These are phyloP conservation scores for Calocera viscosa DNA, from an alignment of 768 basidiomycete species.

Conservation along the genomic window DNA sequence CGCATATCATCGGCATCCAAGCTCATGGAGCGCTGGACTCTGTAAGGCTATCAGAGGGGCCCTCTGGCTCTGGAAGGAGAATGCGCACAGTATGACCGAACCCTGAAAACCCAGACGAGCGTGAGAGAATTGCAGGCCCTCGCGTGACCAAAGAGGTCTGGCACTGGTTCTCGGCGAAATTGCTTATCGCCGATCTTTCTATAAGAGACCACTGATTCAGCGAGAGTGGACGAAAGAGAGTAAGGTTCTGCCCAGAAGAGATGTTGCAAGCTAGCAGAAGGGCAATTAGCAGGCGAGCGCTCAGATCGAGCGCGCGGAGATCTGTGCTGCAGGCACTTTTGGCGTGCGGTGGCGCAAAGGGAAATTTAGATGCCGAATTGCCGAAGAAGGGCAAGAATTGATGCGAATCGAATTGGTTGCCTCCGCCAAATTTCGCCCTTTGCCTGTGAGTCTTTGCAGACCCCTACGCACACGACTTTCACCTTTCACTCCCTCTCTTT, in stretches of 20 bases:
- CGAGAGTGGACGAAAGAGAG: no score
- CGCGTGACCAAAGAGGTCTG: background rate
- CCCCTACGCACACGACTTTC: background rate
- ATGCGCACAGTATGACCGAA: no score
- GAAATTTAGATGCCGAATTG: background rate
- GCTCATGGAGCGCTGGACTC: background rate
- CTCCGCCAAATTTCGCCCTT: conserved; percentile 2
- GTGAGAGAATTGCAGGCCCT: background rate
- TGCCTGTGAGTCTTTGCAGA: conserved; percentile 6
- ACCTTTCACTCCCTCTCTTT: background rate
- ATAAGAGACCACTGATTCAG: background rate
- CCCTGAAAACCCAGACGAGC: background rate
- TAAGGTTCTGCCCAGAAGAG: no score
- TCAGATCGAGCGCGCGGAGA: background rate
- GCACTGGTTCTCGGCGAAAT: no score
- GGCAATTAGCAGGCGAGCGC: no score
- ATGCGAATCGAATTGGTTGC: no score
- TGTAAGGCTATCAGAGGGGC: background rate
- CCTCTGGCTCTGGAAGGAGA: background rate
- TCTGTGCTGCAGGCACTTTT: background rate
- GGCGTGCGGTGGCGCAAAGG: background rate
- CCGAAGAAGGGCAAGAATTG: background rate
- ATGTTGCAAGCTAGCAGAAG: no score
- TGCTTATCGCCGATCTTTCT: no score
- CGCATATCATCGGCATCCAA: conserved; percentile 36